Base-by-base conservation (phyloP, 2,329 filamentous ascomycete species). In the Pyrenophora graminea region DNA sequence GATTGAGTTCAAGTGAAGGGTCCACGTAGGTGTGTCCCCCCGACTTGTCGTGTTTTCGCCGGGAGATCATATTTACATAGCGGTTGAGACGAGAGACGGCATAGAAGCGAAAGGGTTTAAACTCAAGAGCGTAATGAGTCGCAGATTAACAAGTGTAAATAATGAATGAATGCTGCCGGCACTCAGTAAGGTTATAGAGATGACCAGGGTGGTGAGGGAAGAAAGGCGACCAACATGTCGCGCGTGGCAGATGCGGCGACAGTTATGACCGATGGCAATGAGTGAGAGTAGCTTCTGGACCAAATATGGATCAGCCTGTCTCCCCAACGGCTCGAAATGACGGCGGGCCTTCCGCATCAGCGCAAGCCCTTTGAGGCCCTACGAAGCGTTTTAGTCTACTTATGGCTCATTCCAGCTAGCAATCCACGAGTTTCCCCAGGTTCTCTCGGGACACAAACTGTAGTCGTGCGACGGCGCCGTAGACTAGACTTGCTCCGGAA, bases 1-100 rank as follows among this genome's bases (percentile, higher is more conserved):
- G 56, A 39, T 75, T 73, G 25, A 75, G 55, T 46, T 72, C 61
- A 27, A 67, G 64, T 50, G 67, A 56, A 7, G 73, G 73, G 44
- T 73, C 62, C 45, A 74, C 63, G 54, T 74, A 74, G 37, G 8
- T 40, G 46, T 63, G 63, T 8, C 3, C 25, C 25, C 25, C 32
- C 9, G 51, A 39, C 10, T 57, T 44, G 19, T 66, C 50, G 48
- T 66, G 58, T 38, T 61, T 61, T 39, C 63, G 58, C 44, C 47
- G 49, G 36, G 55, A 56, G n/a, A 66, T 55, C 63, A 66, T 66
- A 23, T 56, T 62, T 45, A 53, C 63, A 62, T 61, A 38, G 25
- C 55, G 52, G 42, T 51, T 39, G 45, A 42, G 52, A 42, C 47
- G 45, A 37, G 43, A 31, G 43, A 25, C 50, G 45, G 36, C 51